Evolutionary conservation across 2,329 filamentous ascomycete genomes (phyloP), one percentile per base, ranked within the genome.

Genomic region (Epichloe typhina): DNA sequence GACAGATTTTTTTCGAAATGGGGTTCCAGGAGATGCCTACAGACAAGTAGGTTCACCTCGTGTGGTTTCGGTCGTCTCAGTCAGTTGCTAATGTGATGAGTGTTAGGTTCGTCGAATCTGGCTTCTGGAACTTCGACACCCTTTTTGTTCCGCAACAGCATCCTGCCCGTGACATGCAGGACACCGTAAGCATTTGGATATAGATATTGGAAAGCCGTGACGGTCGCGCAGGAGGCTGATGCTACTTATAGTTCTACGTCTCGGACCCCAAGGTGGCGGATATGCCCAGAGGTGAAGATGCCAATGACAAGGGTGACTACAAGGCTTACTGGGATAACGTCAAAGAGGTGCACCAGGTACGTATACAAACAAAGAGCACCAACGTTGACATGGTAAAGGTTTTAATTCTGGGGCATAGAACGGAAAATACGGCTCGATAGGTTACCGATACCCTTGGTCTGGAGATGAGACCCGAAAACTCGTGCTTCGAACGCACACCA

Each of bases 11-110:
- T 82, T 97, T 98, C 71, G 89, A 95, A 66, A 95, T 95, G 83
- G 93, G 91, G 49, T 98, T 97, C 73, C 84, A 91, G 62, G 93
- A 98, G 74, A 97, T 98, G 93, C 87, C 90, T 13, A 96, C 91
- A 47, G 85, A 86, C 70, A 82, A 87, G 66, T 54, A 54, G 39
- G 52, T 36, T 21, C 9, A 35, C 11, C 3, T 23, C 4, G 31
- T n/a, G 13, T 33, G 15, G 19, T 13, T n/a, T 36, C 15, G 35
- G 26, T 9, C 31, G 8, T 31, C 31, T 11, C 12, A 26, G 31
- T 31, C 4, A 8, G 49, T 35, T 33, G 38, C 38, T 42, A 37
- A 50, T 31, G 35, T 5, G 26, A 21, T 42, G 5, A 15, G 12
- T 49, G 11, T 42, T 7, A 54, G 52, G 19, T 96, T 84, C 66